phyloP scores from a whole-genome alignment of 2,329 filamentous ascomycete species.

The Thelonectria discophora region DNA sequence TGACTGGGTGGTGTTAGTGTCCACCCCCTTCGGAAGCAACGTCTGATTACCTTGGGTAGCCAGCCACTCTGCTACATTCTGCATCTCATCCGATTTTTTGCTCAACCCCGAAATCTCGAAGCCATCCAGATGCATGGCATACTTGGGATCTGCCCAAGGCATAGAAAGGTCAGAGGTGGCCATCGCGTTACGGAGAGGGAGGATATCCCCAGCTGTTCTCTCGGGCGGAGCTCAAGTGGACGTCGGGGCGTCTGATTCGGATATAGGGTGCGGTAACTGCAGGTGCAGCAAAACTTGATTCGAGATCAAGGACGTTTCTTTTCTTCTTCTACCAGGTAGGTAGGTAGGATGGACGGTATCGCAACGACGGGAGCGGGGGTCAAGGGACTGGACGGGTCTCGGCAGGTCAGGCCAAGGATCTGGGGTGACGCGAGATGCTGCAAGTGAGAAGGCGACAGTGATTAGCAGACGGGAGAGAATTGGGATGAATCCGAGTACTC shows the following conservation, averaged over 20 bases:
- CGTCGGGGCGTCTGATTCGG: not conserved
- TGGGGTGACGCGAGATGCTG: not conserved
- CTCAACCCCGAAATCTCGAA: slow-evolving; percentile 97
- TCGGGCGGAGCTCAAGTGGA: not conserved
- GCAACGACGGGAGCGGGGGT: not conserved
- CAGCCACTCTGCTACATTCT: slow-evolving; percentile 88
- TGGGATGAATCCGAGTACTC: not conserved
- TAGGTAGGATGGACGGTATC: not conserved
- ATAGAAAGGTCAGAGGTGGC: not conserved
- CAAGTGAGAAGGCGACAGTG: not conserved
- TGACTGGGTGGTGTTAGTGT: slow-evolving; percentile 63
- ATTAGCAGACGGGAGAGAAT: not conserved
- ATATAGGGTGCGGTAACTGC: not conserved
- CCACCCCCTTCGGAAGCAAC: slow-evolving; percentile 13
- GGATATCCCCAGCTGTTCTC: not conserved
- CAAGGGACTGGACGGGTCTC: not conserved
- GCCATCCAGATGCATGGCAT: slow-evolving; percentile 89
- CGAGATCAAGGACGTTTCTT: not conserved
- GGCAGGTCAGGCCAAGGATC: not conserved
- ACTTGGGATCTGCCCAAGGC: slow-evolving; percentile 74
- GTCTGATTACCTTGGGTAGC: slow-evolving; percentile 80
- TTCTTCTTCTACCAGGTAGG: not conserved
- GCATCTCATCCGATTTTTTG: slow-evolving; percentile 68
- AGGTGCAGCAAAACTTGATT: not conserved
- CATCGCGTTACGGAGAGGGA: not conserved